Conservation (phyloP, 2,329 filamentous ascomycete species). For the Fusarium acutatum region DNA sequence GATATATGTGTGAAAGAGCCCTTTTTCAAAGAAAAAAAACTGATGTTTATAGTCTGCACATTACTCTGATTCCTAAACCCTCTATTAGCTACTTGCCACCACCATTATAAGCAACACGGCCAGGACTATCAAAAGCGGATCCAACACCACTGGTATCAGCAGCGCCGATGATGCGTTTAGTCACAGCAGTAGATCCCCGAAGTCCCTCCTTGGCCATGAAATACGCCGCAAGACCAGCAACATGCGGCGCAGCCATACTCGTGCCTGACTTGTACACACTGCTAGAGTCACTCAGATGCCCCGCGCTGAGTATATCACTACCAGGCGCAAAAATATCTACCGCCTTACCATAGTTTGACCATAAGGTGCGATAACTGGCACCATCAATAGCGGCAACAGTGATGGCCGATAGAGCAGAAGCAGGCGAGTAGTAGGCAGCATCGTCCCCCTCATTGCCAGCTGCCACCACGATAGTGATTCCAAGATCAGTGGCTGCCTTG, state of each 20-base stretch:
- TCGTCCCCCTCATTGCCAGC: background rate
- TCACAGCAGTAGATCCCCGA: background rate
- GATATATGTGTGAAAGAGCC: too few relatives aligned
- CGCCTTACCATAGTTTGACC: background rate
- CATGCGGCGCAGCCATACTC: conserved; percentile 61
- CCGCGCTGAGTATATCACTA: background rate
- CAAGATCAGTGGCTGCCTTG: conserved; percentile 4
- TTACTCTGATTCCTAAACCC: too few relatives aligned
- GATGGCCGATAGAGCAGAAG: conserved; percentile 1
- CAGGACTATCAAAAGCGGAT: background rate
- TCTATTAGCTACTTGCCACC: background rate
- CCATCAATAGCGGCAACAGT: background rate
- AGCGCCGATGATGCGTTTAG: conserved; percentile 5
- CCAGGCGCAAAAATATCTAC: conserved; percentile 19
- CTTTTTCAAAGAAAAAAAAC: too few relatives aligned
- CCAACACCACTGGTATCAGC: background rate
- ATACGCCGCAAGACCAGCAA: conserved; percentile 70
- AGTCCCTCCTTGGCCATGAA: conserved; percentile 51
- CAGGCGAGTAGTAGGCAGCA: background rate
- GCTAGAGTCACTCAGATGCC: background rate
- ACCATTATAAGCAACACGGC: conserved; percentile 10
- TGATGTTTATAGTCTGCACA: too few relatives aligned
- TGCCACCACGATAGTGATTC: background rate
- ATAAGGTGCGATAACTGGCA: background rate
- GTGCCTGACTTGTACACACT: conserved; percentile 6